Evolutionary conservation across 768 basidiomycete genomes (phyloP).

Genomic region (Favolaschia claudopus): DNA sequence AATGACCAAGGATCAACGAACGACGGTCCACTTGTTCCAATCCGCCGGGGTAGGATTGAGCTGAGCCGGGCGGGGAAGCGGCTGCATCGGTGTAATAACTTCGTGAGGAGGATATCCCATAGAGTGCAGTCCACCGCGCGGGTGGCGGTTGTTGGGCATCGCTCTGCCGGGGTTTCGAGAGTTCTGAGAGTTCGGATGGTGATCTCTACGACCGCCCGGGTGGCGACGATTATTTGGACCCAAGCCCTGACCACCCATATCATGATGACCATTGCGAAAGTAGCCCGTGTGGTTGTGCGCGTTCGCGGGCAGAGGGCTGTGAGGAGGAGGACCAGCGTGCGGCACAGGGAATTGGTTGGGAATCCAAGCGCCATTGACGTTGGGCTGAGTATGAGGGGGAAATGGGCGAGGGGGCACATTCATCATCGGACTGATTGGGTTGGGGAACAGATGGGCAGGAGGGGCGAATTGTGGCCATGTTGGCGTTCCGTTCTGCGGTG

Average conservation of each 20-base stretch:
- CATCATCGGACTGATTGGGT: slow-evolving; percentile 32
- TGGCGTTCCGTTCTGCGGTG: slow-evolving; percentile 35
- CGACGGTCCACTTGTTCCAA: slow-evolving; percentile 43
- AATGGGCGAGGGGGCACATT: slow-evolving; percentile 30
- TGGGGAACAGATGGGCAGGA: slow-evolving; percentile 36
- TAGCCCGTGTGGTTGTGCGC: slow-evolving; percentile 13
- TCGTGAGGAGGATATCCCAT: slow-evolving; percentile 31
- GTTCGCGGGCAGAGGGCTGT: slow-evolving; percentile 20
- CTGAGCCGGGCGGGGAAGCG: slow-evolving; percentile 23
- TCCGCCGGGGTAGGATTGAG: slow-evolving; percentile 31
- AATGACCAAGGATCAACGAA: slow-evolving; percentile 28
- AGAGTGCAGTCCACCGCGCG: slow-evolving; percentile 34
- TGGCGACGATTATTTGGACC: slow-evolving; percentile 32
- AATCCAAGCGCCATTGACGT: slow-evolving; percentile 32
- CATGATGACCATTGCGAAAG: slow-evolving; percentile 31
- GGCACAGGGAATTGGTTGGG: slow-evolving; percentile 32
- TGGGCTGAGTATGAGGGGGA: slow-evolving; percentile 12
- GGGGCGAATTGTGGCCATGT: slow-evolving; percentile 44
- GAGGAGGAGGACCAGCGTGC: slow-evolving; percentile 26
- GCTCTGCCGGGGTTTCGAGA: slow-evolving; percentile 32
- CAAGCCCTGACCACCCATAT: slow-evolving; percentile 22
- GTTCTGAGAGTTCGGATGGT: slow-evolving; percentile 27
- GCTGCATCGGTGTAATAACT: slow-evolving; percentile 19
- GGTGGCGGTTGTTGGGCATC: slow-evolving; percentile 34
- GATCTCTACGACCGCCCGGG: slow-evolving; percentile 34